A percentile compares a stretch with the other conserved stretches of the same genome.
Evolutionary conservation across 345 rosid genomes (phyloP).

Genomic region (Trapa bicornis): DNA sequence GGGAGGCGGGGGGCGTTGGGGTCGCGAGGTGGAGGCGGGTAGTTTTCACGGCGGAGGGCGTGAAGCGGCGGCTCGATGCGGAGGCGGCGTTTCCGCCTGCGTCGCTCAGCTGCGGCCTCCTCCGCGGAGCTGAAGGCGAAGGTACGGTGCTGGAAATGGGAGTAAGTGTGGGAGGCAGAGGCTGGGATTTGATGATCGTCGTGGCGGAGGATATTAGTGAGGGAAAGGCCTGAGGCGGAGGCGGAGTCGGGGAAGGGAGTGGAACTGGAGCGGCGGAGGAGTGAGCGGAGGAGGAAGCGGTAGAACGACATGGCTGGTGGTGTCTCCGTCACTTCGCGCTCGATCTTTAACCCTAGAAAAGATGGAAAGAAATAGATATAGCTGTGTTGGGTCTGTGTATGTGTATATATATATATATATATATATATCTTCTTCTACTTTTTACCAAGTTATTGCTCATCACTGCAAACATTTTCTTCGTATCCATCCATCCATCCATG

Average conservation of each 20-base stretch:
- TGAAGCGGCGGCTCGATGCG: constrained; percentile 89
- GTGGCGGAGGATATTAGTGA: constrained; percentile 5
- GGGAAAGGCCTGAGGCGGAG: constrained; percentile 12
- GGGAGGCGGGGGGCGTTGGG: constrained; percentile 91
- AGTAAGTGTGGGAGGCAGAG: neutral
- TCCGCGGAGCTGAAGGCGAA: constrained; percentile 82
- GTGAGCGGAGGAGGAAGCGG: constrained; percentile 34
- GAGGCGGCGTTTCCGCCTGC: constrained; percentile 80
- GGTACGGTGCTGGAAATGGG: constrained; percentile 23
- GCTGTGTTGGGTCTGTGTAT: too few relatives aligned
- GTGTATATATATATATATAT: too few relatives aligned
- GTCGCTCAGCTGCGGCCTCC: constrained; percentile 92
- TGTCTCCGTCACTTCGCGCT: too few relatives aligned
- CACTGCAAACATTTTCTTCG: too few relatives aligned
- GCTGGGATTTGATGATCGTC: constrained; percentile 4
- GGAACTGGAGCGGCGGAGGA: constrained; percentile 1
- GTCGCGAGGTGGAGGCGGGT: constrained; percentile 22
- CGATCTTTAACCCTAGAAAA: too few relatives aligned
- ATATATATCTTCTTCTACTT: too few relatives aligned
- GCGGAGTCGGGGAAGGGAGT: constrained; percentile 2
- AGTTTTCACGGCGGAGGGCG: constrained; percentile 52
- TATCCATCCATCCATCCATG: too few relatives aligned
- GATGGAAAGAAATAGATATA: too few relatives aligned
- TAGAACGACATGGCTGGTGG: constrained; percentile 30
- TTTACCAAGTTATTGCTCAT: too few relatives aligned